Conservation (phyloP, 805 yeast genomes). For the Ogataea neopini region DNA sequence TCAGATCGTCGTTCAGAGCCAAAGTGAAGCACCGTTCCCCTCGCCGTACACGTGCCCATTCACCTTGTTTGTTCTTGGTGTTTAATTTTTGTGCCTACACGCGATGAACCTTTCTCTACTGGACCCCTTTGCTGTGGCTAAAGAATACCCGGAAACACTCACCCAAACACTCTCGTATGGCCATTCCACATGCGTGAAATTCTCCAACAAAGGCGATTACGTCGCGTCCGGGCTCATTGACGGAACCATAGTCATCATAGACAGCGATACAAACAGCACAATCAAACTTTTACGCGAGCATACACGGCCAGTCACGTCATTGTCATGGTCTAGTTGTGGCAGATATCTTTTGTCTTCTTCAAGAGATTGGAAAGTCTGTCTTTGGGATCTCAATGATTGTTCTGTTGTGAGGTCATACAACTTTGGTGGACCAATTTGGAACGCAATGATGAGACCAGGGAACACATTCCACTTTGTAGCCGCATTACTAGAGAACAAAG, state of each 20-base stretch:
- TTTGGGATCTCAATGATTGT: slow-evolving; percentile 70
- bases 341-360: slow-evolving; percentile 67
- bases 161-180: slow-evolving; percentile 68
- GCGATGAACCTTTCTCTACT: slow-evolving; percentile 83
- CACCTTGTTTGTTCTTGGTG: no score
- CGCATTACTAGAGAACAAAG: slow-evolving; percentile 62
- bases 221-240: slow-evolving; percentile 76
- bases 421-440: slow-evolving; percentile 77
- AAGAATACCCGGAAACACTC: slow-evolving; percentile 88
- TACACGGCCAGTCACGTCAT: slow-evolving; percentile 67
- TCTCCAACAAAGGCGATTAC: slow-evolving; percentile 78
- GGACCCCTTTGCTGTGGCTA: slow-evolving; percentile 89
- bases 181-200: slow-evolving; percentile 65
- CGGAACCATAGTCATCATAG: slow-evolving; percentile 74
- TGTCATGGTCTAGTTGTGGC: slow-evolving; percentile 76
- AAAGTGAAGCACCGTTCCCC: no score
- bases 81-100: no score
- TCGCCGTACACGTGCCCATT: no score
- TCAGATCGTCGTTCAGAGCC: no score
- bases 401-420: slow-evolving; percentile 43
- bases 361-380: slow-evolving; percentile 76
- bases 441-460: slow-evolving; percentile 55
- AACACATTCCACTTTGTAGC: slow-evolving; percentile 54
- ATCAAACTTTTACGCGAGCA: slow-evolving; percentile 65
- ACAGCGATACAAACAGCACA: slow-evolving; percentile 64